Evolutionary conservation across 192 early-diverging fungal species (phyloP).

Genomic region (Diversispora eburnea): DNA sequence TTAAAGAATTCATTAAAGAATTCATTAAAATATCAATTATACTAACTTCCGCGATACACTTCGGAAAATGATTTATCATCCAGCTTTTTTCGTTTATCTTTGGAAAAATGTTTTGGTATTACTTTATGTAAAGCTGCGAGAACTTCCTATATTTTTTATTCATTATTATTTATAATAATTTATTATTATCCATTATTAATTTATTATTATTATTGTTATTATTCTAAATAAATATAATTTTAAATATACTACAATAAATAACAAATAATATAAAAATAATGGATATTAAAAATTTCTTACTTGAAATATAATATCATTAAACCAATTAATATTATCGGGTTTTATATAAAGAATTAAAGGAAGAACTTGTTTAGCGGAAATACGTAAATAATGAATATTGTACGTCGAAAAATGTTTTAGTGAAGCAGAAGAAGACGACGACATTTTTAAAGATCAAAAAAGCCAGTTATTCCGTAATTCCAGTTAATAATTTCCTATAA

Average conservation of each 20-base stretch:
- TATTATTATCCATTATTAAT: not conserved
- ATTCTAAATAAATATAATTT: not conserved
- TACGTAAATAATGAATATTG: conserved; percentile 15
- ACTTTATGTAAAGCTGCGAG: conserved; percentile 12
- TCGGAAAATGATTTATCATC: conserved; percentile 4
- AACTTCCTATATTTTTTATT: conserved; percentile 7
- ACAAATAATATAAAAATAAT: not conserved
- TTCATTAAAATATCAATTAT: not conserved
- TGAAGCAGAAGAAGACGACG: not conserved
- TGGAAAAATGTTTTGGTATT: conserved; percentile 13
- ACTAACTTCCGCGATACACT: conserved; percentile 15
- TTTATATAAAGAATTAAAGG: conserved; percentile 14
- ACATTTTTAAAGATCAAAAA: not conserved
- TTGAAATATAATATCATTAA: conserved; percentile 20
- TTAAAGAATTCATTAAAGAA: not conserved
- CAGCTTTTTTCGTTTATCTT: conserved; percentile 1
- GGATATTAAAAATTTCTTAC: not conserved
- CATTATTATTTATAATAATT: no score
- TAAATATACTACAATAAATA: not conserved
- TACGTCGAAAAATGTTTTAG: not conserved
- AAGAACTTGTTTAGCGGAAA: conserved; percentile 22
- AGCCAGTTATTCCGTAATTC: no score
- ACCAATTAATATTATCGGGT: conserved; percentile 14
- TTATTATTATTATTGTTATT: not conserved
- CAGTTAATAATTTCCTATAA: not conserved